A percentile compares a stretch with the other conserved stretches of the same genome.
These are phyloP conservation scores for Xylaria sp. DNA, from an alignment of 2,329 filamentous ascomycete genomes.

Conservation along the genomic window DNA sequence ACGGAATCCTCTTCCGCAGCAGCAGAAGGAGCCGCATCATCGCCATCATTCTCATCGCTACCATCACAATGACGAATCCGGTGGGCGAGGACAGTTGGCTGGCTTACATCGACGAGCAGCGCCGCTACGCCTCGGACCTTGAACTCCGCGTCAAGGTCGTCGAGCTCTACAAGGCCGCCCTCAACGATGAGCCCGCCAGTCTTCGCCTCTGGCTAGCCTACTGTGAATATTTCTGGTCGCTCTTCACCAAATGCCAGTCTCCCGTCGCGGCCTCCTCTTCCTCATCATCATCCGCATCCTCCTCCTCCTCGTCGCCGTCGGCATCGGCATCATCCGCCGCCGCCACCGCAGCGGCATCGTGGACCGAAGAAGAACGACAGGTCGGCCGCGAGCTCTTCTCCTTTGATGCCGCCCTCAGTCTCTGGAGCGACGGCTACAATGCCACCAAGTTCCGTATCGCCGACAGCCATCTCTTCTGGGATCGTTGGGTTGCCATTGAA, in stretches of 20 bases:
- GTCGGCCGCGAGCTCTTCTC: constrained; percentile 68
- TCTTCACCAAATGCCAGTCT: constrained; percentile 60
- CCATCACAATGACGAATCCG: constrained; percentile 45
- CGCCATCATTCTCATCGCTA: constrained; percentile 30
- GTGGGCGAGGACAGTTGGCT: constrained; percentile 74
- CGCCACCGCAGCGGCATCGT: constrained; percentile 31
- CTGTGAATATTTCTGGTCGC: constrained; percentile 70
- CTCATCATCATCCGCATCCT: not conserved
- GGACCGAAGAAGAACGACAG: constrained; percentile 62
- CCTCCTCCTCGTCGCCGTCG: not conserved
- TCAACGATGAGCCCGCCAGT: constrained; percentile 66
- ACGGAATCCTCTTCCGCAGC: constrained; percentile 3
- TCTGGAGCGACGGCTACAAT: constrained; percentile 68
- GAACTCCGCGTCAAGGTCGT: constrained; percentile 65
- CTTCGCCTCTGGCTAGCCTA: constrained; percentile 71
- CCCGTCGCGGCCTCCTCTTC: constrained; percentile 36
- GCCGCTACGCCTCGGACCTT: constrained; percentile 52
- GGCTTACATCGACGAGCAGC: constrained; percentile 70
- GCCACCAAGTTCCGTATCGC: constrained; percentile 68
- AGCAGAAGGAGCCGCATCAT: constrained; percentile 7
- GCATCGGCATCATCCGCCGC: not conserved
- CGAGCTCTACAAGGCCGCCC: constrained; percentile 66
- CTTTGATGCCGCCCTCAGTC: constrained; percentile 58
- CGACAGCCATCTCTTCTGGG: constrained; percentile 75
- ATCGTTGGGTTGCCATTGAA: constrained; percentile 69